Conservation (phyloP, 305 asterid genomes). For the Salvia sclarea region DNA sequence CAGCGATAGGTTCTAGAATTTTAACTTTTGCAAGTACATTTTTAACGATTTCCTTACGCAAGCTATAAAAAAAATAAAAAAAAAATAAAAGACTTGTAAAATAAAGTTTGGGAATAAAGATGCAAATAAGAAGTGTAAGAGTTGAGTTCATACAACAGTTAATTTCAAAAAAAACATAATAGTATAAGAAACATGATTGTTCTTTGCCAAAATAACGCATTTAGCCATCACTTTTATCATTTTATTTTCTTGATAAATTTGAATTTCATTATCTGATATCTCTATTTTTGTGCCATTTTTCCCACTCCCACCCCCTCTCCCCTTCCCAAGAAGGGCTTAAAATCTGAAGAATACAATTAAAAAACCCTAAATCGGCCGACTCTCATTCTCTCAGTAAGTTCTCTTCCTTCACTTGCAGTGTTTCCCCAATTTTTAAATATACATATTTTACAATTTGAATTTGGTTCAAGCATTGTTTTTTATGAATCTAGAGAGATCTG, state of each 20-base stretch:
- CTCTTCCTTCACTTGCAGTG: conserved; percentile 25
- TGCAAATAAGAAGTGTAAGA: not conserved
- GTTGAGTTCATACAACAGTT: not conserved
- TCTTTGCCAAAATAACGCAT: not conserved
- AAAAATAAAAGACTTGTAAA: not conserved
- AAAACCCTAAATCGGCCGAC: conserved; percentile 52
- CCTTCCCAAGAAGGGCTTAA: conserved; percentile 25
- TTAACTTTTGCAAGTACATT: no score
- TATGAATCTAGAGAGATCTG: conserved; percentile 37
- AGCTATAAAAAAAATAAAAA: no score
- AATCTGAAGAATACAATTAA: conserved; percentile 28
- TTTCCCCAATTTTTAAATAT: not conserved
- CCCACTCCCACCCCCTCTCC: conserved; percentile 13
- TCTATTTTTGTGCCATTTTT: conserved; percentile 39
- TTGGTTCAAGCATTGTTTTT: conserved; percentile 3
- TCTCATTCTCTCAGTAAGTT: conserved; percentile 35
- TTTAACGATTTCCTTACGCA: no score
- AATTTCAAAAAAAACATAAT: no score
- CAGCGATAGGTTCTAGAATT: no score
- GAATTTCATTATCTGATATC: conserved; percentile 19
- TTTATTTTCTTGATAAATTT: not conserved
- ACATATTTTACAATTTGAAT: not conserved
- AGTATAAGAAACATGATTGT: not conserved
- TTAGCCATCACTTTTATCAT: not conserved
- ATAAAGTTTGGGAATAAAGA: not conserved